Evolutionary conservation across 331 rosid genomes (phyloP).

Genomic region (Cucumis variabilis): DNA sequence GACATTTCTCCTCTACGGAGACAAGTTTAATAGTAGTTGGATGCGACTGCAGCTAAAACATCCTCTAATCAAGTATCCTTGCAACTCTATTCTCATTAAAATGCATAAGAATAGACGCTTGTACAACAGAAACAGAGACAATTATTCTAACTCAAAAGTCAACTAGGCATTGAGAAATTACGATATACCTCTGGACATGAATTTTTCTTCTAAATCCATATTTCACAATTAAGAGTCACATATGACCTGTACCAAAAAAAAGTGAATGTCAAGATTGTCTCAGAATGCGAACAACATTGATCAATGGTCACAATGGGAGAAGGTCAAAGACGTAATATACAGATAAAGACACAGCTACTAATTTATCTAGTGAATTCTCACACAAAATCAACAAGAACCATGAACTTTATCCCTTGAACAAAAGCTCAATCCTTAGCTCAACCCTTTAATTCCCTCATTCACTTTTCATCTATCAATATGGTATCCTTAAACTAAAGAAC

Average conservation of each 20-base stretch:
- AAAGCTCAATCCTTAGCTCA: background rate
- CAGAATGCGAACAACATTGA: background rate
- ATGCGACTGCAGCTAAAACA: background rate
- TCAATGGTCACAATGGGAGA: background rate
- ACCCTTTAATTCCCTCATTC: background rate
- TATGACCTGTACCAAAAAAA: conserved; percentile 46
- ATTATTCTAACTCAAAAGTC: conserved; percentile 20
- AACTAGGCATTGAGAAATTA: conserved; percentile 24
- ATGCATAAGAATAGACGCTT: background rate
- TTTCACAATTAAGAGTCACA: conserved; percentile 30
- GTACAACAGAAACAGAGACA: background rate
- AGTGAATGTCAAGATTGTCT: conserved; percentile 18
- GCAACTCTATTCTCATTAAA: background rate
- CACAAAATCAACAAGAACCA: background rate
- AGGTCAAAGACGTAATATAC: background rate
- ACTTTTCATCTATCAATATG: background rate
- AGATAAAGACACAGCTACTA: background rate
- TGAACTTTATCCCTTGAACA: background rate
- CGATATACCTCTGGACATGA: conserved; percentile 63
- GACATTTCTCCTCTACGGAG: background rate
- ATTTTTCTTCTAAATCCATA: conserved; percentile 77
- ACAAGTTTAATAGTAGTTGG: background rate
- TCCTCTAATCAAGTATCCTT: background rate
- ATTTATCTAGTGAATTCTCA: background rate
- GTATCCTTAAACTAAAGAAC: background rate